phyloP scores from a whole-genome alignment of 768 basidiomycete genomes.

The Hirschioporus abietinus region DNA sequence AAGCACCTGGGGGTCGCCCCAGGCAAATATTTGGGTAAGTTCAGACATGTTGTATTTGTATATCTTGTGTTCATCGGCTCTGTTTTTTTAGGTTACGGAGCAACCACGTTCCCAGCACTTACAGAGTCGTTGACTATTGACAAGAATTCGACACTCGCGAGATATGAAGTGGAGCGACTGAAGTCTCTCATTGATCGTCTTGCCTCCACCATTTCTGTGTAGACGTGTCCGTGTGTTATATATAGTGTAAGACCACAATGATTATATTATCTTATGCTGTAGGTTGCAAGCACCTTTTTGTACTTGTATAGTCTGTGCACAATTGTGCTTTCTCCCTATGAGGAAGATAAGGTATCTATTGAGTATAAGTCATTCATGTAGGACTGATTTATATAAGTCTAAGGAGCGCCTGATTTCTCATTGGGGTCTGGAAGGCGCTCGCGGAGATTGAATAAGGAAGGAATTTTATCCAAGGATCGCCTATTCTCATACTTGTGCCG shows the following conservation, averaged over 20 bases:
- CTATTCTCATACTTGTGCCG: no score
- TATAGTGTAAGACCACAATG: neutral
- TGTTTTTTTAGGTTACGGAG: conserved; percentile 59
- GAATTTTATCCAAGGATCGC: no score
- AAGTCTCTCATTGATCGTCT: conserved; percentile 48
- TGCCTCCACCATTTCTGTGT: conserved; percentile 18
- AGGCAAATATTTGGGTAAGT: conserved; percentile 75
- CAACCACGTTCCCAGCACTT: conserved; percentile 77
- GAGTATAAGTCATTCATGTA: no score
- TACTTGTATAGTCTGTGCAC: no score
- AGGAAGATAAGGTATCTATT: no score
- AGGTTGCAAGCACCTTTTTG: no score
- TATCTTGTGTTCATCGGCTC: neutral
- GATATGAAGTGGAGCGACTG: conserved; percentile 56
- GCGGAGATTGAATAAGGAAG: no score
- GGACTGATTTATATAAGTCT: no score
- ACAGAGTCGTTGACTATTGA: conserved; percentile 74
- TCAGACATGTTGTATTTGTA: neutral
- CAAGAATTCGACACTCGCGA: conserved; percentile 52
- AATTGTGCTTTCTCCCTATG: no score
- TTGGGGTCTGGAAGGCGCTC: no score
- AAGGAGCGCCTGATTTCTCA: no score
- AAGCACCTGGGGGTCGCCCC: conserved; percentile 82
- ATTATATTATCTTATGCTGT: no score
- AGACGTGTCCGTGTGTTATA: neutral